Conservation (phyloP, 106 monocot species). For the Xerophyta viscosa region DNA sequence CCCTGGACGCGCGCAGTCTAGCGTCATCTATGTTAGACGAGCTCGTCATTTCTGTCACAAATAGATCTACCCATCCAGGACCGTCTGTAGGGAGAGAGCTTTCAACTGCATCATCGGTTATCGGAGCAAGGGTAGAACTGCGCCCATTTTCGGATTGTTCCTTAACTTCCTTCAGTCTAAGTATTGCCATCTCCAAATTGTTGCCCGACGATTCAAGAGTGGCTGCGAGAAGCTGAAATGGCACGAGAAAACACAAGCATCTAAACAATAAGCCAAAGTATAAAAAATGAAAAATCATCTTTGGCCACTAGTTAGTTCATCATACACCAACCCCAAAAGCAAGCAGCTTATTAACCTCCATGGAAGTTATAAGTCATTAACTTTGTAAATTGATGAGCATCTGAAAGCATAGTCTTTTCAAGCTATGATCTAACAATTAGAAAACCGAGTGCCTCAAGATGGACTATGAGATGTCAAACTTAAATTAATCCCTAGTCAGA, state of each 20-base stretch:
- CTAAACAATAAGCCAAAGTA: neutral
- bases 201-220: slow-evolving; percentile 34
- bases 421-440: no score
- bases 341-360: no score
- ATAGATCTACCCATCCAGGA: slow-evolving; percentile 80
- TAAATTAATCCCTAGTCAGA: no score
- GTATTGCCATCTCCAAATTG: slow-evolving; percentile 48
- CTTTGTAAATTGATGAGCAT: no score
- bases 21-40: slow-evolving; percentile 70
- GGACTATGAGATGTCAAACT: no score
- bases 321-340: no score
- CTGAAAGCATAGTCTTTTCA: no score
- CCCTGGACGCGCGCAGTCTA: slow-evolving; percentile 49
- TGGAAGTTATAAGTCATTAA: no score
- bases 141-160: neutral
- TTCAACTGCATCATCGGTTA: slow-evolving; percentile 2
- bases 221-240: slow-evolving; percentile 36
- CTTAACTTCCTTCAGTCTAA: slow-evolving; percentile 24
- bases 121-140: no score
- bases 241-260: neutral
- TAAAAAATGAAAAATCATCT: neutral
- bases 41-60: slow-evolving; percentile 77
- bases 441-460: no score
- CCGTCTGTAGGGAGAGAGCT: slow-evolving; percentile 24
- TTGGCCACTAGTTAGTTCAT: no score